Evolutionary conservation across 2,329 filamentous ascomycete genomes (phyloP).

Genomic region (Neonectria neomacrospora): DNA sequence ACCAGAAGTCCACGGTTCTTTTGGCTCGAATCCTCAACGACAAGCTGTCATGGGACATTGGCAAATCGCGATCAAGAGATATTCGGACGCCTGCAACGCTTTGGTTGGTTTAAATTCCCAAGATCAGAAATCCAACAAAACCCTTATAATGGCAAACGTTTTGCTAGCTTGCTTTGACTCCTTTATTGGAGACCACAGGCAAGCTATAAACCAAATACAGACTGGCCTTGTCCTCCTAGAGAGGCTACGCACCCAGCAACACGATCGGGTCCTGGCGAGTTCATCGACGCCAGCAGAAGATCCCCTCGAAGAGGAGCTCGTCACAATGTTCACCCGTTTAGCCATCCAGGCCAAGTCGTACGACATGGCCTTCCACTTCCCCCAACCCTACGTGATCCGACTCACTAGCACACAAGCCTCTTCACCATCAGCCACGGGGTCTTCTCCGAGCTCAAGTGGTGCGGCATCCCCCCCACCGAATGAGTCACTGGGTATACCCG

Average conservation of each 20-base stretch:
- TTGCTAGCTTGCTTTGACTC: conserved; percentile 76
- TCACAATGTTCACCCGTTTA: conserved; percentile 71
- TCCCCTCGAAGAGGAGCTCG: conserved; percentile 67
- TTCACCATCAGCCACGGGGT: conserved; percentile 40
- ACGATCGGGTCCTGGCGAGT: conserved; percentile 39
- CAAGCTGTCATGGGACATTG: conserved; percentile 61
- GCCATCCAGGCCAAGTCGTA: conserved; percentile 75
- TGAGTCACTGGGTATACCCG: conserved; percentile 34
- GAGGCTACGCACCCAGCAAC: conserved; percentile 60
- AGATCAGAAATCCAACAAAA: conserved; percentile 60
- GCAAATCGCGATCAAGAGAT: conserved; percentile 69
- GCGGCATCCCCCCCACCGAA: conserved; percentile 53
- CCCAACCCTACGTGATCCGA: conserved; percentile 68
- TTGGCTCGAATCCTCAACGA: conserved; percentile 29
- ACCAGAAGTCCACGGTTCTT: conserved; percentile 52
- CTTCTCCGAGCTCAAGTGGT: conserved; percentile 56
- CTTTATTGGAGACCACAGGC: conserved; percentile 71
- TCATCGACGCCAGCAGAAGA: conserved; percentile 49
- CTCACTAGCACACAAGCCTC: conserved; percentile 46
- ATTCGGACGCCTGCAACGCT: conserved; percentile 65
- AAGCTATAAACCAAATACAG: conserved; percentile 71
- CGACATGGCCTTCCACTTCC: conserved; percentile 75
- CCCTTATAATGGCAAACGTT: conserved; percentile 71
- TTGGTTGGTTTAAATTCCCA: conserved; percentile 58
- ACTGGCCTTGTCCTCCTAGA: conserved; percentile 66